Base-by-base conservation (phyloP, 2,329 filamentous ascomycete species). In the Aspergillus unguis region DNA sequence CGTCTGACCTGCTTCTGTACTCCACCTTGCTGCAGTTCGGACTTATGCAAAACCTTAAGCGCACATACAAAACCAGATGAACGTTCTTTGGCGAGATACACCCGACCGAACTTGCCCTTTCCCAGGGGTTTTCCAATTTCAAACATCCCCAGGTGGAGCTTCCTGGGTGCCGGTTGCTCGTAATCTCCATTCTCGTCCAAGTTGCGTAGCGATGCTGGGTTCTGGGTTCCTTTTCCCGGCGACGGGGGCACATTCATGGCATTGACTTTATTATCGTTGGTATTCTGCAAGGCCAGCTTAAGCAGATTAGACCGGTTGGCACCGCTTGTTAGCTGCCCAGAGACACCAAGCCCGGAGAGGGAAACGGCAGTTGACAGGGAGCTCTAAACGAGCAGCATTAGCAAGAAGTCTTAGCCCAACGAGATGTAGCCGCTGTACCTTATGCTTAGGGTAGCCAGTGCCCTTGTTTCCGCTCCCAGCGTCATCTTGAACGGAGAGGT, bases 121-220 rank as follows among this genome's bases (percentile, higher is more conserved):
- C 89, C 89, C 3, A 95, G 77, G 1, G 89, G 88, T 61, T 90
- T 87, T 36, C 89, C 89, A 59, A 95, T 95, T 71, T 96, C 91
- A 70, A 95, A 95, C 89, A 95, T 95, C 72, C 90, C 88, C 3
- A 96, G 83, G 68, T 95, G 90, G 73, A 92, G 92, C 61, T 90
- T 68, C 51, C 75, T 78, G 3, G 75, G 71, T 50, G 57, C 70
- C 65, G 84, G 80, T 65, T 86, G 83, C 44, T 85, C 79, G 53
- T 80, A 76, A 50, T 66, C 66, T 6, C 63, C 60, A 54, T 70
- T 68, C 50, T 68, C 71, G 41, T 88, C 86, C 77, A 72, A 69
- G 43, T 65, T 64, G 50, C 70, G 65, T 59, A 68, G 59, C 56
- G 62, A 53, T 54, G 68, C 62, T 62, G 65, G 64, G 65, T 60